Evolutionary conservation across 202 grass and related monocot genomes (phyloP), one percentile per base, ranked within the genome.

Genomic region (Elaeis oleifera): DNA sequence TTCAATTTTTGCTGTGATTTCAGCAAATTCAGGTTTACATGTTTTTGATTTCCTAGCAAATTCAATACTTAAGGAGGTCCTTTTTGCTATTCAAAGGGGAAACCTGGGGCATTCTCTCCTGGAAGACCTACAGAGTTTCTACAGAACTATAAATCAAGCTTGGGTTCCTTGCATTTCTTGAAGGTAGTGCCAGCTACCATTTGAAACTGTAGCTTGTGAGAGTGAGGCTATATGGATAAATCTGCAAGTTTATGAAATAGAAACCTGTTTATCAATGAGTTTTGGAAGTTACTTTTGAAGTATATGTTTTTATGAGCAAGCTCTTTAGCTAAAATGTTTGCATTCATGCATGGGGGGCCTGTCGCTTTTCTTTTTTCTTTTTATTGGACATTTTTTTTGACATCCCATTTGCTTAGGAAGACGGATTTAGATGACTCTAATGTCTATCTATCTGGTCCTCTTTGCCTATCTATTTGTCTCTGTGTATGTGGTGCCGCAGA

Each of bases 1-100:
- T 21, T 68, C 11, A 36, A 5, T 39, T 56, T 56, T 5, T n/a
- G 36, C 21, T 68, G 13, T 44, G 27, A 32, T 82, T 85, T 63
- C 83, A 99, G 94, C 70, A 78, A 99, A 99, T 65, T 99, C 88
- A 59, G 94, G 88, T 61, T 82, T 97, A 55, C 94, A 97, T 84
- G 80, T 97, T 79, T 97, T 97, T 86, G 75, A 92, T 78, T 97
- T 97, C 79, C 71, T 97, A 65, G 88, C 85, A 24, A 97, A 97
- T 84, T 92, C 94, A 59, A 86, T 97, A 77, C 72, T 97, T 56
- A 97, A 92, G 71, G 94, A 97, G 77, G 85, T 92, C 2, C 71
- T 92, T 68, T 69, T 82, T 71, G 77, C 85, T 26, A 89, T 97
- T 61, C 78, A 92, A 60, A 92, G 67, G 85, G 82, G 60, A 97